phyloP scores from a whole-genome alignment of 345 rosid species.

The Carallia pectinifolia region DNA sequence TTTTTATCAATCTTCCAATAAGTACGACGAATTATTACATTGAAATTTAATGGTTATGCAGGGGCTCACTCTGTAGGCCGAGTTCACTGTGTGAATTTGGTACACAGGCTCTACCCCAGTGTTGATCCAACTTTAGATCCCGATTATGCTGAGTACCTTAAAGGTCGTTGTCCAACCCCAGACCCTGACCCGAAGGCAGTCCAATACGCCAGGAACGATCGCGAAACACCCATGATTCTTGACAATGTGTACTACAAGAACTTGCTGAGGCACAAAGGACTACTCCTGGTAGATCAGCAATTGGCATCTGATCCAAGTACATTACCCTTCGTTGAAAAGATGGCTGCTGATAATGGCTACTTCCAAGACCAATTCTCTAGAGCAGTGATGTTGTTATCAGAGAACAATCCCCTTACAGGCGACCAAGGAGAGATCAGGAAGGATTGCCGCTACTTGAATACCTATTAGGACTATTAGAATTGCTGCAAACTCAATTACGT shows the following conservation, averaged over 20 bases:
- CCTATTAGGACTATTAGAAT: no score
- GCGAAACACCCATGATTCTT: conserved; percentile 74
- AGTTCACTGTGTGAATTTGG: conserved; percentile 78
- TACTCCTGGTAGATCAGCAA: conserved; percentile 59
- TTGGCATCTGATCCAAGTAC: conserved; percentile 61
- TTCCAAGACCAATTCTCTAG: conserved; percentile 65
- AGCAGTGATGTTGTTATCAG: conserved; percentile 57
- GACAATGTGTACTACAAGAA: conserved; percentile 75
- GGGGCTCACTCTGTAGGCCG: conserved; percentile 88
- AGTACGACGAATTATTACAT: not conserved
- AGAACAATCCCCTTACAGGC: conserved; percentile 66
- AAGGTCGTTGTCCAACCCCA: conserved; percentile 59
- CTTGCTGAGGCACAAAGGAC: conserved; percentile 60
- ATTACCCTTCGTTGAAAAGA: conserved; percentile 51
- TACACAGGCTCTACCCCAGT: conserved; percentile 66
- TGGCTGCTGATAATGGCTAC: conserved; percentile 75
- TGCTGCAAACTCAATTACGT: no score
- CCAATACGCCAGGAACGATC: conserved; percentile 62
- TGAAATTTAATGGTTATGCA: conserved; percentile 5
- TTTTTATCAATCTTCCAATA: not conserved
- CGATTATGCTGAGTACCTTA: conserved; percentile 56
- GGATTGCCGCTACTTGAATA: conserved; percentile 69
- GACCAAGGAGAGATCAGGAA: conserved; percentile 68
- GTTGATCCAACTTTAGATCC: conserved; percentile 69
- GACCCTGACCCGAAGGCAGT: conserved; percentile 53